phyloP scores from a whole-genome alignment of 2,329 filamentous ascomycete species.

The Graphiopsis chlorocephala region DNA sequence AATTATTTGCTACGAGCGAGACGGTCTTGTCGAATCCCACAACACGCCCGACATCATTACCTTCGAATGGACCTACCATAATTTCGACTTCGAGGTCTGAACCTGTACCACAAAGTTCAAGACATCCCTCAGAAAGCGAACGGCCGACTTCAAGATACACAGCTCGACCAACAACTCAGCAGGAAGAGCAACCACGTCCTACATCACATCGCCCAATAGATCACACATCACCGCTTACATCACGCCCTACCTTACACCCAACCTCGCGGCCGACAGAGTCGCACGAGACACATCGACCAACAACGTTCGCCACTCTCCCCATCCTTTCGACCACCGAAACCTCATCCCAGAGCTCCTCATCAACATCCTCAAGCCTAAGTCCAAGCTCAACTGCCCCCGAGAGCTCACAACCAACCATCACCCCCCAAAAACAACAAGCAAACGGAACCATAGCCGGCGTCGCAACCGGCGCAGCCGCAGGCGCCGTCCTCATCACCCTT shows the following conservation, averaged over 20 bases:
- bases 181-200: not conserved
- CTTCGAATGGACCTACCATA: not conserved
- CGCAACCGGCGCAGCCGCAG: constrained; percentile 20
- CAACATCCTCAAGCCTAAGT: not conserved
- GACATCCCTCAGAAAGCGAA: not conserved
- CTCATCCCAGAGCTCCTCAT: not conserved
- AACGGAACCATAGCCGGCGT: constrained; percentile 23
- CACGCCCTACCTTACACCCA: constrained; percentile 2
- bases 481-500: constrained; percentile 19
- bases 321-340: not conserved
- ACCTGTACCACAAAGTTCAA: not conserved
- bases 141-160: not conserved
- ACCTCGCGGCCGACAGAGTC: not conserved
- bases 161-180: not conserved
- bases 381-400: not conserved
- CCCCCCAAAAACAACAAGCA: constrained; percentile 13
- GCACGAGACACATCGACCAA: not conserved
- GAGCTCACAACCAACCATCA: not conserved
- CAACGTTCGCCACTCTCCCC: not conserved
- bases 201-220: not conserved
- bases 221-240: not conserved
- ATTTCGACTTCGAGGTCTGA: constrained; percentile 5
- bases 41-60: not conserved
- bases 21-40: not conserved
- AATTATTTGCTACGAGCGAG: constrained; percentile 1